phyloP scores from a whole-genome alignment of 2,329 filamentous ascomycete species.

The Orbilia ellipsospora region DNA sequence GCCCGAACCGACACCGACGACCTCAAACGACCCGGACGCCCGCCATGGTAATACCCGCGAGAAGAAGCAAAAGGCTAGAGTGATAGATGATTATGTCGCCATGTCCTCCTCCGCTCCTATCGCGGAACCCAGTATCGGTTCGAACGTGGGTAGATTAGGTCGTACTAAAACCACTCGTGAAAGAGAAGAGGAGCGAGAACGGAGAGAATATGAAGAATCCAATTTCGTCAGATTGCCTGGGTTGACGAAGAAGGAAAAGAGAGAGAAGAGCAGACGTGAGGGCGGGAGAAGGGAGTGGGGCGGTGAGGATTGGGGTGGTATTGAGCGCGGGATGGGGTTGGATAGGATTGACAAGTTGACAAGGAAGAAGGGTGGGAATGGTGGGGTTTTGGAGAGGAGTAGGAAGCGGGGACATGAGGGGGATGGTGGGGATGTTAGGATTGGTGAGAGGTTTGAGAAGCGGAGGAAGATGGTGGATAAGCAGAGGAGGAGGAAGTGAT shows the following conservation, averaged over 20 bases:
- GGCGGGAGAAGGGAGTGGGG: slow-evolving; percentile 65
- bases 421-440: slow-evolving; percentile 72
- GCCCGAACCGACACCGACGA: slow-evolving; percentile 69
- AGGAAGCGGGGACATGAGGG: slow-evolving; percentile 83
- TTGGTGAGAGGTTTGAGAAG: slow-evolving; percentile 81
- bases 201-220: slow-evolving; percentile 86
- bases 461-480: slow-evolving; percentile 69
- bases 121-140: slow-evolving; percentile 90
- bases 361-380: slow-evolving; percentile 69
- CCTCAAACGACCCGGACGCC: slow-evolving; percentile 65
- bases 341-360: slow-evolving; percentile 88
- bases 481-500: slow-evolving; percentile 61
- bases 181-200: slow-evolving; percentile 79
- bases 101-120: slow-evolving; percentile 78
- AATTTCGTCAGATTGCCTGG: slow-evolving; percentile 90
- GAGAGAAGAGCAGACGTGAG: slow-evolving; percentile 68
- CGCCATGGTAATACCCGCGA: slow-evolving; percentile 58
- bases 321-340: slow-evolving; percentile 77
- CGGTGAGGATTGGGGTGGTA: slow-evolving; percentile 90
- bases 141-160: slow-evolving; percentile 66
- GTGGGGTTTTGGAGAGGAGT: slow-evolving; percentile 79
- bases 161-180: slow-evolving; percentile 76
- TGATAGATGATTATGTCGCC: slow-evolving; percentile 91
- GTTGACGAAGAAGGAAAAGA: slow-evolving; percentile 82
- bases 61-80: slow-evolving; percentile 74